Conservation (phyloP, 2,329 filamentous ascomycete genomes). For the Achaetomium macrosporum region DNA sequence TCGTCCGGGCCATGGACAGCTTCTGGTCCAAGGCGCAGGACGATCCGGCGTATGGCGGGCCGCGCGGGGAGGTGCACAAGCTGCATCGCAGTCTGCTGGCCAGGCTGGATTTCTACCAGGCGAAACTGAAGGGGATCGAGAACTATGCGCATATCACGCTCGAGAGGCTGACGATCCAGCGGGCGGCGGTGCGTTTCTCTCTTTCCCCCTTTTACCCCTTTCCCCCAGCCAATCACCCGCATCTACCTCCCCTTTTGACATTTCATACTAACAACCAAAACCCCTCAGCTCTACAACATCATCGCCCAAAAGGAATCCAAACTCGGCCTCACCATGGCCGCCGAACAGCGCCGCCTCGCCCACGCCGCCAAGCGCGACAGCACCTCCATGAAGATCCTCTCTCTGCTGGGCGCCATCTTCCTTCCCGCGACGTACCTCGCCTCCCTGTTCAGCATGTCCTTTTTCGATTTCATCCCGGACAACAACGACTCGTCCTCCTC, state of each 20-base stretch:
- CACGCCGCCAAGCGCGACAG: conserved; percentile 57
- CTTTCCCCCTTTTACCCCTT: not conserved
- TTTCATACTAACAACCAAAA: not conserved
- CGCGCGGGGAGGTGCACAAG: conserved; percentile 34
- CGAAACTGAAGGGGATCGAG: conserved; percentile 56
- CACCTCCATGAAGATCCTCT: conserved; percentile 60
- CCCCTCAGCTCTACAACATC: conserved; percentile 54
- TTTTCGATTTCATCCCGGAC: conserved; percentile 56
- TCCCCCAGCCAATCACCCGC: too few species aligned
- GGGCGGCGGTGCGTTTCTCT: conserved; percentile 46
- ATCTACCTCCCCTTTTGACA: not conserved
- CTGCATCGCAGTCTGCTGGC: conserved; percentile 48
- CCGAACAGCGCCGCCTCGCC: conserved; percentile 53
- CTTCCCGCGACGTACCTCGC: conserved; percentile 57
- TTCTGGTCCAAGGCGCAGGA: conserved; percentile 33
- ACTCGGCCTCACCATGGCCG: conserved; percentile 57
- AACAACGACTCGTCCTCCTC: conserved; percentile 4
- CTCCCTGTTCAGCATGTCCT: conserved; percentile 61
- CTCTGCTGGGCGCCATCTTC: conserved; percentile 57
- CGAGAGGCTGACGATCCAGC: conserved; percentile 55
- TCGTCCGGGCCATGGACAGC: conserved; percentile 42
- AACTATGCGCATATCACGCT: conserved; percentile 59
- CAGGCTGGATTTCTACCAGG: conserved; percentile 54
- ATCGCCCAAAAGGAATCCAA: conserved; percentile 60
- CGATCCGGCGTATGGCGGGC: conserved; percentile 20